phyloP scores from a whole-genome alignment of 306 rosid species.

The Ochetophila trinervis region DNA sequence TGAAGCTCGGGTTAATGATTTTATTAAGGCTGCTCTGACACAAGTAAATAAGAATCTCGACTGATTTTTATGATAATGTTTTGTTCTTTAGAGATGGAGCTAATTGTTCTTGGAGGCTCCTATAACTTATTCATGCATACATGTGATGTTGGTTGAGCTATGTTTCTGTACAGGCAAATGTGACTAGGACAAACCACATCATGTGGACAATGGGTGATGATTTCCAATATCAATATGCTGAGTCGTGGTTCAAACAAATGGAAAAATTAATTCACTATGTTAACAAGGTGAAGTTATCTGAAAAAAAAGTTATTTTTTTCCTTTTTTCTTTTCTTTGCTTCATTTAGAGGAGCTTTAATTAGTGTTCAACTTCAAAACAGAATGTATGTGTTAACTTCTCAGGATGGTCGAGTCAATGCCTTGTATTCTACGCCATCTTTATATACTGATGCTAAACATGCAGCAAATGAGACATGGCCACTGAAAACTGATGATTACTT shows the following conservation, averaged over 20 bases:
- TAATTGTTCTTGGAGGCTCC: neutral
- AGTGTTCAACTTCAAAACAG: too few species aligned
- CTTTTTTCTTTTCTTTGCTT: neutral
- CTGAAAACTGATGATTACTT: conserved; percentile 85
- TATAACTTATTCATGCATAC: conserved; percentile 2
- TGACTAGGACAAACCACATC: conserved; percentile 78
- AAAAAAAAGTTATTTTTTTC: conserved; percentile 6
- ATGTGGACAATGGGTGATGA: conserved; percentile 99
- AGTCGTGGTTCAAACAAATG: conserved; percentile 90
- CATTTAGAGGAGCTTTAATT: neutral
- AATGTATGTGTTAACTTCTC: conserved; percentile 15
- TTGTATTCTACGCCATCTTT: conserved; percentile 90
- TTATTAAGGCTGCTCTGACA: conserved; percentile 39
- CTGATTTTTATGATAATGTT: conserved; percentile 3
- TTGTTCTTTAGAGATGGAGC: neutral
- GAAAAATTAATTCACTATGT: conserved; percentile 86
- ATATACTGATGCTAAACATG: conserved; percentile 73
- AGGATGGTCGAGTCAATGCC: conserved; percentile 90
- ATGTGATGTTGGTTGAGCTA: conserved; percentile 18
- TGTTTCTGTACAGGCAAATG: conserved; percentile 54
- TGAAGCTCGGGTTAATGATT: conserved; percentile 56
- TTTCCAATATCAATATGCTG: conserved; percentile 87
- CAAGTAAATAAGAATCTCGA: conserved; percentile 46
- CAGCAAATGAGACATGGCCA: conserved; percentile 79
- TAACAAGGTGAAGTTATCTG: conserved; percentile 50